Percentiles rank a stretch among this genome's conserved stretches.
These are phyloP conservation scores for Hsuehochloa calcarea DNA, from an alignment of 176 grass and related monocot genomes.

Conservation along the genomic window DNA sequence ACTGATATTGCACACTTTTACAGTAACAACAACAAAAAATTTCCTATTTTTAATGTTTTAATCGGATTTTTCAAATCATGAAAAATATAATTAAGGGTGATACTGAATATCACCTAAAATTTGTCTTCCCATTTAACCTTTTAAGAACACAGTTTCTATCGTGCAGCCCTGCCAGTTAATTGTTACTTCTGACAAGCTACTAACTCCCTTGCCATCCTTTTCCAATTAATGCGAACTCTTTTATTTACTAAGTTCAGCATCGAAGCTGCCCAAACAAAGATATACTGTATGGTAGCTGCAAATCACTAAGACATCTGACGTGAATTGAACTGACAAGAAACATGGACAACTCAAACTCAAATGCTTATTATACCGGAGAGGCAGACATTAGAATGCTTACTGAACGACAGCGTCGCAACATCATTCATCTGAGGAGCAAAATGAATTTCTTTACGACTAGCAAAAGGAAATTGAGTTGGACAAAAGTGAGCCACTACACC, in stretches of 20 bases:
- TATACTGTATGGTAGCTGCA: background rate
- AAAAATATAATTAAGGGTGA: background rate
- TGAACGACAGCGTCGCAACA: background rate
- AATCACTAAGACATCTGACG: slow-evolving; percentile 11
- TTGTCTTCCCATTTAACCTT: background rate
- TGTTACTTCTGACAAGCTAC: slow-evolving; percentile 11
- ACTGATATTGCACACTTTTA: too few relatives aligned
- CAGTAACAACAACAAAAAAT: too few relatives aligned
- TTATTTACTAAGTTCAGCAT: background rate
- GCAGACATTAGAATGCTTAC: slow-evolving; percentile 5
- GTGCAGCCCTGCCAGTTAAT: background rate
- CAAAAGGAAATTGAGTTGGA: background rate
- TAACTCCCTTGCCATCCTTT: background rate
- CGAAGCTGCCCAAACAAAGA: background rate
- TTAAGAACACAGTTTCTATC: background rate
- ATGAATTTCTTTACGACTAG: background rate
- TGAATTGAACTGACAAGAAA: slow-evolving; percentile 16
- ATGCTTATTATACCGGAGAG: background rate
- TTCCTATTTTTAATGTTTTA: slow-evolving; percentile 10
- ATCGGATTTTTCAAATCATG: background rate
- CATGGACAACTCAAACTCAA: slow-evolving; percentile 12
- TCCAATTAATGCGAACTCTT: slow-evolving; percentile 11
- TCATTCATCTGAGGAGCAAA: background rate
- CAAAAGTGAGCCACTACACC: background rate
- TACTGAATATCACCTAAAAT: slow-evolving; percentile 8